Base-by-base conservation (phyloP, 2,329 filamentous ascomycete species). In the Trichoderma hamatum region DNA sequence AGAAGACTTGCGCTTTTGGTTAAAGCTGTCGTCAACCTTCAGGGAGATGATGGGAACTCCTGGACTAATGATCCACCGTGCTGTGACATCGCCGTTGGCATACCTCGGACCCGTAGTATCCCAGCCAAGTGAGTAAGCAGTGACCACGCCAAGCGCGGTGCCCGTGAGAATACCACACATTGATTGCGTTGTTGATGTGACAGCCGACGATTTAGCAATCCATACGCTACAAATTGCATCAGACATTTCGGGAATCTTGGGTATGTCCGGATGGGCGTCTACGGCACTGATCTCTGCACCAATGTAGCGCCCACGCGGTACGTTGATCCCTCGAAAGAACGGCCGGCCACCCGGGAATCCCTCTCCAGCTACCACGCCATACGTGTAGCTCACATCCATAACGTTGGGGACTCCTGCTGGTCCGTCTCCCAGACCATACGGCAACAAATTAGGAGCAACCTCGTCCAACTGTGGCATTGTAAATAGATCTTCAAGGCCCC, bases 1-100 rank as follows among this genome's bases (percentile, higher is more conserved):
- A 61, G 89, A 83, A 4, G 86, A 82, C 76, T 90, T 90, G 34
- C 94, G 89, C 73, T 89, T 90, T 30, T 85, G 79, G 60, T 86
- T 94, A 78, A 94, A 96, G 64, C 88, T 88, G 32, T 97, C 94
- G 75, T 99, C 96, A 7, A 97, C 87, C 55, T 88, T 88, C 70
- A 99, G 88, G 1, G 89, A 88, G 66, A 97, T 86, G 71, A 99
- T 96, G 0, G 96, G 96, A 3, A 98, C 94, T 51, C 96, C 96
- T 3, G 96, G 96, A 75, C 93, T 94, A 14, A 98, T 83, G 11
- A 93, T 89, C 95, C 95, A 98, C 73, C 91, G 92, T 39, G 92
- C 92, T 49, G 93, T 97, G 72, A 96, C 86, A 74, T 96, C 91
- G 4, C 94, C 94, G 51, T 88, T 88, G 46, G 85, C 84, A 72